Evolutionary conservation across 345 rosid genomes (phyloP).

Genomic region (Acer saccharum): DNA sequence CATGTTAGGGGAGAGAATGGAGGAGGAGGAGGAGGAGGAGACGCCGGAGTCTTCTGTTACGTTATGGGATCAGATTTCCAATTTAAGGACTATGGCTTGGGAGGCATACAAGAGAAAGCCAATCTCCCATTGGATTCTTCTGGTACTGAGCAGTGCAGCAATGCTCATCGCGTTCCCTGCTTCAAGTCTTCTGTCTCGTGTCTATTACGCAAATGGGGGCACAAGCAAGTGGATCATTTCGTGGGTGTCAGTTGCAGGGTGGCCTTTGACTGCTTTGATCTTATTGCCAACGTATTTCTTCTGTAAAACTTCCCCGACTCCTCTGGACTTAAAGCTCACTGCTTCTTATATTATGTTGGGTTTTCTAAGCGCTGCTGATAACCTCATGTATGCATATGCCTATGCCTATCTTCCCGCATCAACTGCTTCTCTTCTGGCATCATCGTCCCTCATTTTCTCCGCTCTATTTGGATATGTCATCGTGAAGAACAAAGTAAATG

Average conservation of each 20-base stretch:
- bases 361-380: slow-evolving; percentile 73
- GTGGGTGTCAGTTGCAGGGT: slow-evolving; percentile 85
- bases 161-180: slow-evolving; percentile 88
- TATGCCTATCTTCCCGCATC: slow-evolving; percentile 91
- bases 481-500: slow-evolving; percentile 69
- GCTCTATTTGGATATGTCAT: slow-evolving; percentile 65
- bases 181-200: slow-evolving; percentile 71
- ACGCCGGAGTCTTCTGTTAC: slow-evolving; percentile 30
- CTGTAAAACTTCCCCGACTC: slow-evolving; percentile 55
- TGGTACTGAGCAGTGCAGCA: slow-evolving; percentile 45
- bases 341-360: slow-evolving; percentile 64
- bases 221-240: slow-evolving; percentile 93
- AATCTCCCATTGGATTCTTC: slow-evolving; percentile 76
- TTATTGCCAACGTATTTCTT: slow-evolving; percentile 56
- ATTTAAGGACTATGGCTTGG: slow-evolving; percentile 30
- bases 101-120: slow-evolving; percentile 64
- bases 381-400: slow-evolving; percentile 87
- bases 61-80: slow-evolving; percentile 30
- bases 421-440: slow-evolving; percentile 79
- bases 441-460: slow-evolving; percentile 75
- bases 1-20: slow-evolving; percentile 37
- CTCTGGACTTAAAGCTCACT: slow-evolving; percentile 48
- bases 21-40: slow-evolving; percentile 25
- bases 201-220: slow-evolving; percentile 77
- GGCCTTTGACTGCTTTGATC: slow-evolving; percentile 73